phyloP scores from a whole-genome alignment of 1,284 basidiomycete genomes.

The Cryptococcus sp. region DNA sequence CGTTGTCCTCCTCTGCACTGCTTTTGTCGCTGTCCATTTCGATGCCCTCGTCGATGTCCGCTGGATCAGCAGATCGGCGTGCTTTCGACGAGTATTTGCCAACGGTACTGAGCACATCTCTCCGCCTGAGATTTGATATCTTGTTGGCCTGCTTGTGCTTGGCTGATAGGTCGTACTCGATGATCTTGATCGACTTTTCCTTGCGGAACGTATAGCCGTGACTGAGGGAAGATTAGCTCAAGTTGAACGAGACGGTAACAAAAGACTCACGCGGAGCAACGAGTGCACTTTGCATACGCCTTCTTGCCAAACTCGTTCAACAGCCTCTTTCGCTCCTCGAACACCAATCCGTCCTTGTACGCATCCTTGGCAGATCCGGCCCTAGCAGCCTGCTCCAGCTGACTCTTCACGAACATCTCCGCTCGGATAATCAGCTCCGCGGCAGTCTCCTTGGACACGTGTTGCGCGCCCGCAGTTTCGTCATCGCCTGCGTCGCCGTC shows the following conservation, averaged over 20 bases:
- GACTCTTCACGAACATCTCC: conserved; percentile 69
- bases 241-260: neutral
- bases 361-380: conserved; percentile 66
- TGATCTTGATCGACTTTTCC: conserved; percentile 90
- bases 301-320: conserved; percentile 78
- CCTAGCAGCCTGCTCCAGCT: conserved; percentile 62
- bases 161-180: conserved; percentile 82
- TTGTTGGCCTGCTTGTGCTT: conserved; percentile 75
- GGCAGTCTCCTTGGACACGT: conserved; percentile 55
- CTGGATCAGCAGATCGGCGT: conserved; percentile 20
- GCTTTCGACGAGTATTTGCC: conserved; percentile 18
- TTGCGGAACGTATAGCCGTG: conserved; percentile 84
- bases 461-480: conserved; percentile 22
- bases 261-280: conserved; percentile 75
- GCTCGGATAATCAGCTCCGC: conserved; percentile 71
- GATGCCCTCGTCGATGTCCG: conserved; percentile 49
- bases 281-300: conserved; percentile 69
- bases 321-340: conserved; percentile 79
- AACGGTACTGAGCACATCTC: conserved; percentile 64
- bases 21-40: conserved; percentile 48
- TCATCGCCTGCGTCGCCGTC: conserved; percentile 53
- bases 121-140: conserved; percentile 63
- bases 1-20: conserved; percentile 57
- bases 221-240: conserved; percentile 54
- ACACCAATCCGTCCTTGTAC: conserved; percentile 87